Base-by-base conservation (phyloP, 495 filamentous ascomycete species). In the Penicillium soppii region DNA sequence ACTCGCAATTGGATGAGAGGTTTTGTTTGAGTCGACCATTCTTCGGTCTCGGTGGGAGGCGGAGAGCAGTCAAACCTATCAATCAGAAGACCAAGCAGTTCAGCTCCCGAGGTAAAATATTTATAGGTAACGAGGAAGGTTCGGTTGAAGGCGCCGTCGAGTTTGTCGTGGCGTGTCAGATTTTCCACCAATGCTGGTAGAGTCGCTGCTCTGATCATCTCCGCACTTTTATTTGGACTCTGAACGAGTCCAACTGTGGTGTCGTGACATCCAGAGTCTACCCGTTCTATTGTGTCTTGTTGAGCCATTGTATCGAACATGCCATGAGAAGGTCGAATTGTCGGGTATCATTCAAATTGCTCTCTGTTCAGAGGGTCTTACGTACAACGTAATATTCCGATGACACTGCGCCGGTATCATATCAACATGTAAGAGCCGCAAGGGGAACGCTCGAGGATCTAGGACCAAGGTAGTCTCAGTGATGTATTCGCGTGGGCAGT, bases 41-140 rank as follows among this genome's bases (percentile, higher is more conserved):
- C 67, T 20, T 89, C 82, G 49, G 82, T 83, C 48, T 96, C 85
- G 7, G 70, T 86, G 50, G 82, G 76, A 12, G 90, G 89, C 2
- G 91, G 89, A 53, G 91, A 87, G 43, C 89, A 85, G 53, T 80
- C 84, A 70, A 92, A 96, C 43, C 92, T 79, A 58, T 85, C 81
- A 7, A 92, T 86, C 1, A 97, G 76, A 63, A 89, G 78, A 59
- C 91, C 87, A 62, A 96, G 91, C 5, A 97, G 76, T 64, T 94
- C 91, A 5, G 80, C 66, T 7, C 89, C 90, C 5, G 83, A 82
- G 0, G 89, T 94, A 62, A 96, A 97, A 4, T 91, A 96, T 37
- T 82, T 79, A 62, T 96, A 96, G 0, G 92, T 96, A 16, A 92
- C 77, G 7, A 97, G 80, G 76, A 97, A 97, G 8, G 89, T 95